Conservation (phyloP, 2,329 filamentous ascomycete genomes). For the Aspergillus latus region DNA sequence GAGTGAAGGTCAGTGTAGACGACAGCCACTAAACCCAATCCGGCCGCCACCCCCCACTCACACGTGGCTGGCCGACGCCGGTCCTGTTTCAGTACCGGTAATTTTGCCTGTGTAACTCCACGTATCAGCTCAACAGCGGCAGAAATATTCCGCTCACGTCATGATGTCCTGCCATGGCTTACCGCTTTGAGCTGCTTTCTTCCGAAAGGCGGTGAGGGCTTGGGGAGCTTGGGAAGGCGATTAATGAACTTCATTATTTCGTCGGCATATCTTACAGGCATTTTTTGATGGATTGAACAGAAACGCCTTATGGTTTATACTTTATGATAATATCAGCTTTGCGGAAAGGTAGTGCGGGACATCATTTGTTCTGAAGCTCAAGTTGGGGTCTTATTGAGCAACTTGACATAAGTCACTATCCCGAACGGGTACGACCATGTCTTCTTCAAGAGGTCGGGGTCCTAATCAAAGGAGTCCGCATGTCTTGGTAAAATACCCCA, state of each 20-base stretch:
- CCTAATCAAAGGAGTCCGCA: slow-evolving; percentile 46
- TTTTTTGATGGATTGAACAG: background rate
- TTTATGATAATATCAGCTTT: background rate
- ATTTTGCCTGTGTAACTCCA: background rate
- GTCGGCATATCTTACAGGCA: background rate
- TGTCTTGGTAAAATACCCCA: slow-evolving; percentile 39
- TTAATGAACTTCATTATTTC: background rate
- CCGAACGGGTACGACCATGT: slow-evolving; percentile 20
- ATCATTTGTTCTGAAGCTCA: background rate
- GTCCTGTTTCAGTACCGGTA: slow-evolving; percentile 4
- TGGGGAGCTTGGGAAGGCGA: background rate
- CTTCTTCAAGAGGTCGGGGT: slow-evolving; percentile 31
- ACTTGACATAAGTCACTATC: background rate
- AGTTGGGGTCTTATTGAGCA: background rate
- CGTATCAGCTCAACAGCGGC: background rate
- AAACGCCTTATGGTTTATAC: background rate
- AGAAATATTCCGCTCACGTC: slow-evolving; percentile 14
- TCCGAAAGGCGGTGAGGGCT: slow-evolving; percentile 9
- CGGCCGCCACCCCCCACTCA: slow-evolving; percentile 15
- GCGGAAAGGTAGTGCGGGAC: background rate
- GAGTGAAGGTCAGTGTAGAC: slow-evolving; percentile 1
- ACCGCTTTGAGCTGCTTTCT: background rate
- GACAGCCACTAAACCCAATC: slow-evolving; percentile 13
- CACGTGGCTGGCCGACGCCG: slow-evolving; percentile 23
- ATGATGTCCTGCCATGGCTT: slow-evolving; percentile 8